Base-by-base conservation (phyloP, 345 rosid species). In the Ceriops zippeliana region DNA sequence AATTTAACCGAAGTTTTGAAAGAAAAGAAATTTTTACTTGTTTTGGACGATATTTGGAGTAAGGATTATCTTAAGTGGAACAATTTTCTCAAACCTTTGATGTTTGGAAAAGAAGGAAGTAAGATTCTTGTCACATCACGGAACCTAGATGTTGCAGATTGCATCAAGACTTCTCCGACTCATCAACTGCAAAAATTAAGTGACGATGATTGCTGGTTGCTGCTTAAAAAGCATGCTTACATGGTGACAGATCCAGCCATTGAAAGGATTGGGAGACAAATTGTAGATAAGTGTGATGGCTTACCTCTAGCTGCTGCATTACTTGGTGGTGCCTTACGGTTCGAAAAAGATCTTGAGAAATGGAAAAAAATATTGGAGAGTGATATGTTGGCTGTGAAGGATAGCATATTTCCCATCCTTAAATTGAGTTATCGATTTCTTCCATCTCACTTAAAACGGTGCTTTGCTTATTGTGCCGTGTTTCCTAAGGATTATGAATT, bases 291-390 rank as follows among this genome's bases (percentile, higher is more conserved):
- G 49, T 74, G 76, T 51, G 28, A 38, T 32, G 71, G 76, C 20
- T 27, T 67, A 21, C 76, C 76, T 28, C 46, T 73, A 35, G 71
- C 76, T 20, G 67, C 57, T 4, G 67, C 67, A 52, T n/a, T 52
- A 1, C 53, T 67, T 4, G 76, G 76, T 0, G 62, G 60, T 46
- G 69, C 49, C 20, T 7, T 74, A 21, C 58, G 35, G 22, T 38
- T 37, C 21, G 10, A 58, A 24, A 22, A 37, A 10, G 30, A 62
- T 42, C 54, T 20, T 6, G n/a, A 58, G 37, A 42, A 42, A 21
- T 74, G 78, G 78, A 37, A 10, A 53, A 24, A 56, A 58, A 47
- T 74, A 37, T 58, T 52, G 22, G 46, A 63, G 2, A 68, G 64
- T 28, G 63, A 19, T 20, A 24, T 56, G 7, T 74, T 65, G 78